Evolutionary conservation across 2,329 filamentous ascomycete species (phyloP), one percentile per base, ranked within the genome.

Genomic region (Colletotrichum destructivum): DNA sequence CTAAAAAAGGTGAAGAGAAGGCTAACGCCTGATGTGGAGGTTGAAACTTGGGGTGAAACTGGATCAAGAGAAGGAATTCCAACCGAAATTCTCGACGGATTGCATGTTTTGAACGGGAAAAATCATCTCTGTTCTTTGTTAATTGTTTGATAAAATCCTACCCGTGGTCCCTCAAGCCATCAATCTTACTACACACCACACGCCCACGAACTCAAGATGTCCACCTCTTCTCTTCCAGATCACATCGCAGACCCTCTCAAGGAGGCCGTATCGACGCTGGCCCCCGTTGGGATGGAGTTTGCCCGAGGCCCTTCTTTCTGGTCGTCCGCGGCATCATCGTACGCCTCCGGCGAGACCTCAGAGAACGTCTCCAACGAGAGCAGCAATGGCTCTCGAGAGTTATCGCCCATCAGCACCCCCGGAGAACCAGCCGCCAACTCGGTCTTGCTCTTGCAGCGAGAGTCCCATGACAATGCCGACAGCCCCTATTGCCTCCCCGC

Each of bases 401-500:
- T 9, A 18, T n/a, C 12, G 18, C 54, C 18, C 16, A n/a, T 38
- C 31, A 21, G 54, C 54, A 40, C 54, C 31, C 11, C n/a, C 11
- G n/a, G 35, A 12, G 35, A n/a, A 7, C 18, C 21, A 35, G 18
- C 15, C 1, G 16, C 12, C 35, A 35, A 13, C 11, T 56, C 35
- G 3, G 5, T 40, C 18, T 5, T 13, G 15, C 18, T 56, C 13
- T 3, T 38, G 35, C 35, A 38, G 35, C 54, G 54, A 11, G 54
- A 56, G 54, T 56, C 54, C 18, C 54, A 56, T 11, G 6, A 40
- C 31, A 40, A 56, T 3, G 31, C 54, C 16, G 54, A 56, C 18
- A 56, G 54, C n/a, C 54, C 54, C 6, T 56, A 56, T 11, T 56
- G 54, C 26, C 54, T 56, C 18, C 54, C 54, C 13, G 54, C 54